These are phyloP conservation scores for Pseudisothecium myosuroides DNA, from an alignment of 225 moss, liverwort and hornwort species.

Conservation along the genomic window DNA sequence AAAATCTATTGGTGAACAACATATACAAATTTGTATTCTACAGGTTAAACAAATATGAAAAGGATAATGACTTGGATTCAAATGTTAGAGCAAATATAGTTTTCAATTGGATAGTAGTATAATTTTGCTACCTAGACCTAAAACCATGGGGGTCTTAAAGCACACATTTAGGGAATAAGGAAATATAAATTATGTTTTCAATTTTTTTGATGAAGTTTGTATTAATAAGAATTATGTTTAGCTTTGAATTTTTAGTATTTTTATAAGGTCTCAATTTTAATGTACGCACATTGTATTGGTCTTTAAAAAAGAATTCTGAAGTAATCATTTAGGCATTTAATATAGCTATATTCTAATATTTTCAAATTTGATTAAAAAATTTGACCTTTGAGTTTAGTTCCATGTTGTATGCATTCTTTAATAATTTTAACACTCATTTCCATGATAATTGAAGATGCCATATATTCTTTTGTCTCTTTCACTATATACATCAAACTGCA, in stretches of 20 bases:
- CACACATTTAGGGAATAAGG: not conserved
- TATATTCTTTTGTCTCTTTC: not conserved
- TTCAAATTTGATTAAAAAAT: not conserved
- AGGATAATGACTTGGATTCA: not conserved
- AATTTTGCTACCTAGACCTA: not conserved
- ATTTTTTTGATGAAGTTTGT: not conserved
- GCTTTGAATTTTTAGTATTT: not conserved
- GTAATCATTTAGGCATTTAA: not conserved
- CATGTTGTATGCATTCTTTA: not conserved
- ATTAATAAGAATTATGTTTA: not conserved
- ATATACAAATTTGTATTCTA: too few species aligned
- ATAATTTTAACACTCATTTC: rapidly evolving
- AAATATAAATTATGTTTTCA: not conserved
- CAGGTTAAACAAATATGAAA: not conserved
- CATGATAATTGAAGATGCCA: not conserved
- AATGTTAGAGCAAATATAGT: too few species aligned
- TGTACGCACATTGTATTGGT: not conserved
- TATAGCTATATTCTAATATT: not conserved
- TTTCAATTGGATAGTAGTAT: too few species aligned
- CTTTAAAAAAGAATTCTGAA: not conserved
- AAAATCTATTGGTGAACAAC: not conserved
- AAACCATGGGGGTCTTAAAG: not conserved
- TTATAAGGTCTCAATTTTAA: rapidly evolving
- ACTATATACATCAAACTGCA: not conserved
- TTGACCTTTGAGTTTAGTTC: not conserved